A percentile compares a stretch with the other conserved stretches of the same genome.
Evolutionary conservation across 2,329 filamentous ascomycete species (phyloP).

Genomic region (Fusarium sp.): DNA sequence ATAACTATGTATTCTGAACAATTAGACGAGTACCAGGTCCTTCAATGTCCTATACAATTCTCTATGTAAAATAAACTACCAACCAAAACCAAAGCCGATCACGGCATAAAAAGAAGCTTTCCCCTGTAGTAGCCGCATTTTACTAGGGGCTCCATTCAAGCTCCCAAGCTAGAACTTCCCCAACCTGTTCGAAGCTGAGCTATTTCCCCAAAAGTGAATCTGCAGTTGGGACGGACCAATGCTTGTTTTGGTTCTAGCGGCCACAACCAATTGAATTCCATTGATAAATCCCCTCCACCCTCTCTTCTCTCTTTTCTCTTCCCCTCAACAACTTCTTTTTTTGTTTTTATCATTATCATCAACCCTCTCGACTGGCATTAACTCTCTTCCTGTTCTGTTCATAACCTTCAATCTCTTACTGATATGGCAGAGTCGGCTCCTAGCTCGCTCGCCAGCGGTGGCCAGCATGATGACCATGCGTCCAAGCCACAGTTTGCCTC

Average conservation of each 20-base stretch:
- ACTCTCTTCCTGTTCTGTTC: constrained; percentile 34
- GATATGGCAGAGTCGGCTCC: constrained; percentile 57
- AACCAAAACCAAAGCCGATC: background rate
- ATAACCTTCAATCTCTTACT: background rate
- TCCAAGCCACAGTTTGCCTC: constrained; percentile 39
- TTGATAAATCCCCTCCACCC: constrained; percentile 29
- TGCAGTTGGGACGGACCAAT: constrained; percentile 17
- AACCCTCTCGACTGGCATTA: constrained; percentile 40
- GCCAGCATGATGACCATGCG: constrained; percentile 45
- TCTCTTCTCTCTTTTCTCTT: constrained; percentile 8
- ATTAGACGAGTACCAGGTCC: too few relatives aligned
- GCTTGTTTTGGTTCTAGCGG: constrained; percentile 39
- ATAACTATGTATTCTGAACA: background rate
- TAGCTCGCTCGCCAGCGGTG: constrained; percentile 49
- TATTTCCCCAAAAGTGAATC: constrained; percentile 22
- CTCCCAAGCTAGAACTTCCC: constrained; percentile 20
- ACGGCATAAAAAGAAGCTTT: background rate
- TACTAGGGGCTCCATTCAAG: constrained; percentile 17
- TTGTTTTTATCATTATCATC: background rate
- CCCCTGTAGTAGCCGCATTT: constrained; percentile 12
- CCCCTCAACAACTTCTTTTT: constrained; percentile 23
- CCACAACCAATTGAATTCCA: constrained; percentile 27
- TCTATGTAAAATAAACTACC: too few relatives aligned
- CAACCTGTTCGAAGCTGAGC: constrained; percentile 9
- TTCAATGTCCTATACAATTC: too few relatives aligned